Conservation (phyloP, 2,329 filamentous ascomycete species). For the Pseudogymnoascus sp. region DNA sequence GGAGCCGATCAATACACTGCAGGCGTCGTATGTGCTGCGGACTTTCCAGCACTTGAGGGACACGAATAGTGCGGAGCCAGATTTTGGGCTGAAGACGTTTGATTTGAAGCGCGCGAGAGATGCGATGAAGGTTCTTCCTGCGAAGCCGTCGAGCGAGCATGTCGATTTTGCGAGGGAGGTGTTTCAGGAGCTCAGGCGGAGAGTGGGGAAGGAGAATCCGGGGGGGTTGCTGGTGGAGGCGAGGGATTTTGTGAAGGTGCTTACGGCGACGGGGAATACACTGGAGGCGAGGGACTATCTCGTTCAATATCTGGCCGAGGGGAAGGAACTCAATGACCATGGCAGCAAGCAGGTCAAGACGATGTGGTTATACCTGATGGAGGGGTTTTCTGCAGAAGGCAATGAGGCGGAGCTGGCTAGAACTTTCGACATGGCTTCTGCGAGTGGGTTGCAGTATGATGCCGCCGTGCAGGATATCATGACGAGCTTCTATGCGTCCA, state of each 20-base stretch:
- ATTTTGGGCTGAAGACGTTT: slow-evolving; percentile 12
- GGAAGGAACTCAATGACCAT: slow-evolving; percentile 24
- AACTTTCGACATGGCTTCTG: slow-evolving; percentile 45
- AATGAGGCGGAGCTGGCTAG: slow-evolving; percentile 49
- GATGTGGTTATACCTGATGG: slow-evolving; percentile 19
- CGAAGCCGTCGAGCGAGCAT: slow-evolving; percentile 16
- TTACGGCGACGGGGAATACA: slow-evolving; percentile 3
- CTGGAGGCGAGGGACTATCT: background rate
- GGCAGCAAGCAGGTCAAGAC: slow-evolving; percentile 21
- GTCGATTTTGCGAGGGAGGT: slow-evolving; percentile 21
- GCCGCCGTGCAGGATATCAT: slow-evolving; percentile 45
- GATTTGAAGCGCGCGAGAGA: slow-evolving; percentile 17
- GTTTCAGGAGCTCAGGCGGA: slow-evolving; percentile 17
- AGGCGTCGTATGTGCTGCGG: slow-evolving; percentile 52
- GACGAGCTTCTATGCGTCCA: slow-evolving; percentile 53
- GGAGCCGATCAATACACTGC: slow-evolving; percentile 53
- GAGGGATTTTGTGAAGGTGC: slow-evolving; percentile 15
- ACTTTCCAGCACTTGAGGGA: slow-evolving; percentile 55
- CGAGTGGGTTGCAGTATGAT: slow-evolving; percentile 39
- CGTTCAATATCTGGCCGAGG: background rate
- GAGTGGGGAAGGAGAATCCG: slow-evolving; percentile 7
- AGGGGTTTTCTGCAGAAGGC: slow-evolving; percentile 54
- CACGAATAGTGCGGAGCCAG: slow-evolving; percentile 17
- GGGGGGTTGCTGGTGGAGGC: slow-evolving; percentile 16
- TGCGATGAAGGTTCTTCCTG: slow-evolving; percentile 19